Evolutionary conservation across 2,329 filamentous ascomycete genomes (phyloP), one percentile per base, ranked within the genome.

Genomic region (Microsporum canis): DNA sequence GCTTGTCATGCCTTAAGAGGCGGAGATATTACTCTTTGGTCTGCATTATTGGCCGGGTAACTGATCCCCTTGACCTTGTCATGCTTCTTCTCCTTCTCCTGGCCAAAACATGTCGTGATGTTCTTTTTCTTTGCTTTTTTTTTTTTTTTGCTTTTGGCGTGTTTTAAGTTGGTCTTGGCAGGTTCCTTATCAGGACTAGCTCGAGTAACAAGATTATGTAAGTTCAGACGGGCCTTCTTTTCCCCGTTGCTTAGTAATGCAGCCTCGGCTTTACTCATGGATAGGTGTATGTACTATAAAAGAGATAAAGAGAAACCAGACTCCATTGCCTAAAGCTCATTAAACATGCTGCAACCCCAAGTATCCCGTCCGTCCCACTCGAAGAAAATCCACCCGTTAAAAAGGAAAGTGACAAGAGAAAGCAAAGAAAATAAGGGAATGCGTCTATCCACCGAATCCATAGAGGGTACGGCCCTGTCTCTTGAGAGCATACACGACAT

Each of bases 381-480:
- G 4, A 43, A 43, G 4, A 14, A 43, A 43, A 43, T 7, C 39
- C 10, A 2, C 12, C 27, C 8, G 8, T 33, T 53, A 33, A 53
- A 53, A 33, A 33, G 27, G 27, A 27, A n/a, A 23, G 41, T 17
- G 17, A 45, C 7, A 23, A 47, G 27, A 47, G 27, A 47, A 47
- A 23, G 43, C 17, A 47, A 47, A 47, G 6, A 23, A 27, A 45
- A 47, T 5, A 29, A 3, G 27, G 10, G 17, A 47, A 10, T 27
- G 4, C 62, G 71, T 71, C 85, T 89, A 92, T 83, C 88, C 88
- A 83, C 88, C 88, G 83, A 91, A 91, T 81, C 88, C 88, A 82
- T 91, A 92, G 67, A 91, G 87, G 74, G 88, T 88, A 76, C 81
- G 81, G 73, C 82, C 82, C 79, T 84, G 82, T 74, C 82, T 75